These are phyloP conservation scores for Periconia sp. DNA, from an alignment of 2,329 filamentous ascomycete genomes.

Conservation along the genomic window DNA sequence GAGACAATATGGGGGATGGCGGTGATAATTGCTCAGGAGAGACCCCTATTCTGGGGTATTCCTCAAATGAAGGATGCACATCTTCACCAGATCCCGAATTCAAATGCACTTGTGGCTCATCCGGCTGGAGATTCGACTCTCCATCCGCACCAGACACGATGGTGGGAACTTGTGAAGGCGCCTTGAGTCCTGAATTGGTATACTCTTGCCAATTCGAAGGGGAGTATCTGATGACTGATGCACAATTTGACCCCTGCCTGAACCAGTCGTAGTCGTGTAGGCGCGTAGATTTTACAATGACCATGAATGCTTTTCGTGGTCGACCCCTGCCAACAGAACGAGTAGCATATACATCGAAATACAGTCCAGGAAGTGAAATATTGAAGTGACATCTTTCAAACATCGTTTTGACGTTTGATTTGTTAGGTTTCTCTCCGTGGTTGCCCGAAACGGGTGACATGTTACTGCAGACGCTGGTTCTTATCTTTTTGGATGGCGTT, in stretches of 20 bases:
- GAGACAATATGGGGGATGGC: neutral
- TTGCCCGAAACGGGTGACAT: slow-evolving; percentile 1
- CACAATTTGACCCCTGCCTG: neutral
- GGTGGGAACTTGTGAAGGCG: neutral
- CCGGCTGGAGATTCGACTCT: neutral
- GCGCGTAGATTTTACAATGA: slow-evolving; percentile 43
- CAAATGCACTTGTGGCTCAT: neutral
- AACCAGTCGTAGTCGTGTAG: slow-evolving; percentile 44
- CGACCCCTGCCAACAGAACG: slow-evolving; percentile 37
- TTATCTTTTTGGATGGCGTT: neutral
- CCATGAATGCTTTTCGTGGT: slow-evolving; percentile 47
- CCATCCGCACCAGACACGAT: neutral
- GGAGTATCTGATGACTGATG: neutral
- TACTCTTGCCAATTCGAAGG: neutral
- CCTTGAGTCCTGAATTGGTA: neutral
- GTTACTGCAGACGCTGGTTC: neutral
- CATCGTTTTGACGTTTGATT: neutral
- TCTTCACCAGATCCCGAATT: neutral
- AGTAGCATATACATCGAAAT: slow-evolving; percentile 51
- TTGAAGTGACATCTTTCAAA: neutral
- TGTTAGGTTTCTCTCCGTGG: neutral
- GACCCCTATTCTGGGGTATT: neutral
- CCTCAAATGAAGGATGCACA: neutral
- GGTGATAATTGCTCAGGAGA: neutral
- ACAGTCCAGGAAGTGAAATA: slow-evolving; percentile 38